Percentiles rank a stretch among this genome's conserved stretches.
These are phyloP conservation scores for Aspergillus baeticus DNA, from an alignment of 495 filamentous ascomycete genomes.

Conservation along the genomic window DNA sequence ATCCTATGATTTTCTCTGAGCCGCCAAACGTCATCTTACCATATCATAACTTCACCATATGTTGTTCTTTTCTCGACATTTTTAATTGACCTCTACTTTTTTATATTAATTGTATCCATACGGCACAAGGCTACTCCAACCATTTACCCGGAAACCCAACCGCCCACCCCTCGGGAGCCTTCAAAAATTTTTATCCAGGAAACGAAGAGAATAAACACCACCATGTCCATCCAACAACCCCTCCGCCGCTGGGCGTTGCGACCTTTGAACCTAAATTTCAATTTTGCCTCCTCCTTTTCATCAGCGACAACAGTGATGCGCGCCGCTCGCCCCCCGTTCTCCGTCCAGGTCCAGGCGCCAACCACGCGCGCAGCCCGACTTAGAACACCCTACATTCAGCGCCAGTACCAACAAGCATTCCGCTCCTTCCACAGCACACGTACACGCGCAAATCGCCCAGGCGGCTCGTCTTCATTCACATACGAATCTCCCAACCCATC, in stretches of 20 bases:
- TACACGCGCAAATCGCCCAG: constrained; percentile 4
- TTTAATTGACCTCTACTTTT: neutral
- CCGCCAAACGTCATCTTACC: constrained; percentile 8
- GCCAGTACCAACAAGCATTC: constrained; percentile 4
- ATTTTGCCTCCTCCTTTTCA: neutral
- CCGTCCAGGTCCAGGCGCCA: neutral
- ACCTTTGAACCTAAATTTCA: neutral
- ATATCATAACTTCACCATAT: neutral
- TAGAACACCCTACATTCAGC: neutral
- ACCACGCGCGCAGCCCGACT: no score
- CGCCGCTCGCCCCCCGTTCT: constrained; percentile 12
- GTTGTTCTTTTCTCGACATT: neutral
- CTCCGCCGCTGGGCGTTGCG: neutral
- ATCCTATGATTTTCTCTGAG: neutral
- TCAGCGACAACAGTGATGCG: neutral
- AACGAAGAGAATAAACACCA: neutral
- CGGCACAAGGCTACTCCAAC: no score
- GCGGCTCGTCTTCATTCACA: neutral
- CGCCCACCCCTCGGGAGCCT: neutral
- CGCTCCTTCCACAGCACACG: constrained; percentile 32
- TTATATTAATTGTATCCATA: neutral
- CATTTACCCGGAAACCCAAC: neutral
- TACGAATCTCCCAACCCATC: constrained; percentile 25
- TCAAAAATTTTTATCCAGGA: neutral
- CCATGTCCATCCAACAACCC: constrained; percentile 6